Evolutionary conservation across 2,329 filamentous ascomycete genomes (phyloP).

Genomic region (Fonsecaea nubica): DNA sequence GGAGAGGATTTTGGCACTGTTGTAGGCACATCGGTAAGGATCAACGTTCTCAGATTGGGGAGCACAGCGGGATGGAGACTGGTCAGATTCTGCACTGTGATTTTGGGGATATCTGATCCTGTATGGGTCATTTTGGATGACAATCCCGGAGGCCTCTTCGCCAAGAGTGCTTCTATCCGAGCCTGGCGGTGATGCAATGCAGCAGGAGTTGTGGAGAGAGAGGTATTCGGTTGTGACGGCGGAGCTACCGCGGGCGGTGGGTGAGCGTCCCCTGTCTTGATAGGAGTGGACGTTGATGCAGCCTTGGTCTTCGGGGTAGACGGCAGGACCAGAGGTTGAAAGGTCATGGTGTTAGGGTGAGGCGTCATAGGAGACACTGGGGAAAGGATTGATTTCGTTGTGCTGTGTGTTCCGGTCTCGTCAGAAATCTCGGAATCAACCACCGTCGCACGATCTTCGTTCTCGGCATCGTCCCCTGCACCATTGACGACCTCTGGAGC

Average conservation of each 20-base stretch:
- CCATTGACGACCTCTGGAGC: constrained; percentile 37
- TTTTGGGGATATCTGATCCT: constrained; percentile 36
- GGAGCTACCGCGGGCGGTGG: background rate
- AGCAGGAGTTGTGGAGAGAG: constrained; percentile 8
- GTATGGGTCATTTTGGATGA: constrained; percentile 15
- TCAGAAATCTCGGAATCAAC: constrained; percentile 34
- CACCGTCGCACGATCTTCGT: constrained; percentile 28
- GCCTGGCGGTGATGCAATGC: constrained; percentile 39
- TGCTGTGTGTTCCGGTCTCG: constrained; percentile 37
- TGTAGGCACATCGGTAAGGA: constrained; percentile 63
- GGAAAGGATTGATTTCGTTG: constrained; percentile 30
- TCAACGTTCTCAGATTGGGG: constrained; percentile 60
- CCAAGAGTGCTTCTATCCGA: constrained; percentile 49
- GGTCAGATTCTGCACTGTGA: constrained; percentile 43
- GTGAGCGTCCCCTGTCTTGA: background rate
- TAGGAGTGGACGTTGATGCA: constrained; percentile 7
- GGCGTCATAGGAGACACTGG: constrained; percentile 33
- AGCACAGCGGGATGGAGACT: constrained; percentile 63
- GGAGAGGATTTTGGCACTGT: constrained; percentile 50
- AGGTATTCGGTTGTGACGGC: background rate
- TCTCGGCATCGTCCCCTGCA: constrained; percentile 10
- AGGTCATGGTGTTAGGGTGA: constrained; percentile 21
- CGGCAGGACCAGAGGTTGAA: constrained; percentile 28
- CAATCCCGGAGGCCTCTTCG: constrained; percentile 46
- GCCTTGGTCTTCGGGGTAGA: constrained; percentile 11